These are phyloP conservation scores for Acorus gramineus DNA, from an alignment of 106 monocot species.

Conservation along the genomic window DNA sequence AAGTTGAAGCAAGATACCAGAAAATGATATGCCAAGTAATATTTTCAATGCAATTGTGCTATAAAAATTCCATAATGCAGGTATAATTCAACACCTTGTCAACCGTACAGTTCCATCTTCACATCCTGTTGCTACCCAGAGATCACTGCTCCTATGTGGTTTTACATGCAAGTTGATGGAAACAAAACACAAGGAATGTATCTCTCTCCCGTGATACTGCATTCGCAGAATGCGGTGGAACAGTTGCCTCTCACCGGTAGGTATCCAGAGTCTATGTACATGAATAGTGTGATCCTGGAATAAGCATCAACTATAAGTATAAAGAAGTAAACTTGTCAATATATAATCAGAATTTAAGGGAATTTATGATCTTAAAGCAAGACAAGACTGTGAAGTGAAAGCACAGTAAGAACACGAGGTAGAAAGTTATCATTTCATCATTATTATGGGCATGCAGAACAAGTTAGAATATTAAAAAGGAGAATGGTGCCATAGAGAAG, in stretches of 20 bases:
- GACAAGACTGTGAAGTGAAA: no score
- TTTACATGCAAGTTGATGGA: conserved; percentile 18
- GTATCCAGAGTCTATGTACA: conserved; percentile 55
- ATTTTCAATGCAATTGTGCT: no score
- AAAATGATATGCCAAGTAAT: no score
- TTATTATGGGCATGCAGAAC: no score
- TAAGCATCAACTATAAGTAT: conserved; percentile 1
- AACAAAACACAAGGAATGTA: conserved; percentile 75
- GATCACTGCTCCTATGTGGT: not conserved
- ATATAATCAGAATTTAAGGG: no score
- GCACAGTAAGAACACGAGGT: no score
- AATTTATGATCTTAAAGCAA: no score
- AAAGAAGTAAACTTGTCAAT: not conserved
- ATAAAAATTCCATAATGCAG: not conserved
- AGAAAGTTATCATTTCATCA: no score
- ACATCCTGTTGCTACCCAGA: conserved; percentile 83
- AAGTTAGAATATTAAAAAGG: no score
- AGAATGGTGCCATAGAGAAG: no score
- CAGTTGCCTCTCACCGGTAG: conserved; percentile 24
- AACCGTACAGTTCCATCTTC: conserved; percentile 96
- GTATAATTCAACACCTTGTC: conserved; percentile 40
- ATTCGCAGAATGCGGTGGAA: conserved; percentile 55
- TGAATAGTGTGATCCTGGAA: conserved; percentile 71
- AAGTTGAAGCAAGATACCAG: no score
- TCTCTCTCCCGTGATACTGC: conserved; percentile 94